Evolutionary conservation across 176 grass and related monocot species (phyloP).

Genomic region (Cenchrus purpureus): DNA sequence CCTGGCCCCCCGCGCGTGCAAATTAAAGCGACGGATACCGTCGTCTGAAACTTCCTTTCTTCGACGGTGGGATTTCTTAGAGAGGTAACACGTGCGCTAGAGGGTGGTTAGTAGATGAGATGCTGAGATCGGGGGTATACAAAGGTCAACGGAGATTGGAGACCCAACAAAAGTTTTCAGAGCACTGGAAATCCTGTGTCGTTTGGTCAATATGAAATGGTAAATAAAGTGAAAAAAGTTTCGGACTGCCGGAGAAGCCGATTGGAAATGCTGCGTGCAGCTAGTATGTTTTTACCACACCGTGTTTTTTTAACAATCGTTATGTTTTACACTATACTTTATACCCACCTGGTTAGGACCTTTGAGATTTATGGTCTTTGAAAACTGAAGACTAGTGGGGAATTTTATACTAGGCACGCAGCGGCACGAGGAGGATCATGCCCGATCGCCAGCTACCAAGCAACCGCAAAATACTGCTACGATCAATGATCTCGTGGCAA

Average conservation of each 20-base stretch:
- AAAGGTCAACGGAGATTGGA: background rate
- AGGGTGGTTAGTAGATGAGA: background rate
- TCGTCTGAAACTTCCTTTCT: background rate
- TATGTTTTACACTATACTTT: background rate
- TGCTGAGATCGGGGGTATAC: background rate
- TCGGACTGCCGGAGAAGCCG: no score
- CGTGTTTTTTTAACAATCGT: background rate
- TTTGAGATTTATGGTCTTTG: background rate
- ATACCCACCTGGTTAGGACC: background rate
- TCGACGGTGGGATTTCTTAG: background rate
- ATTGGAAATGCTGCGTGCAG: background rate
- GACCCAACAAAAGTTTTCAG: background rate
- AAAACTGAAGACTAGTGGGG: background rate
- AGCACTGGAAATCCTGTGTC: background rate
- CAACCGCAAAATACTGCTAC: background rate
- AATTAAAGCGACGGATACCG: background rate
- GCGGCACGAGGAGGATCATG: slow-evolving; percentile 25
- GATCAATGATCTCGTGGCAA: background rate
- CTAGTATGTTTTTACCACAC: background rate
- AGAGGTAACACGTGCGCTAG: background rate
- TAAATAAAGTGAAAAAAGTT: background rate
- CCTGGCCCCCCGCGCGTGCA: background rate
- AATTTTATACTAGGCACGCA: background rate
- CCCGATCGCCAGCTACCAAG: slow-evolving; percentile 10
- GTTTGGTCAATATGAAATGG: background rate